Percentiles rank a stretch among this genome's conserved stretches.
Evolutionary conservation across 2,329 filamentous ascomycete species (phyloP).

Genomic region (Aspergillus sp.): DNA sequence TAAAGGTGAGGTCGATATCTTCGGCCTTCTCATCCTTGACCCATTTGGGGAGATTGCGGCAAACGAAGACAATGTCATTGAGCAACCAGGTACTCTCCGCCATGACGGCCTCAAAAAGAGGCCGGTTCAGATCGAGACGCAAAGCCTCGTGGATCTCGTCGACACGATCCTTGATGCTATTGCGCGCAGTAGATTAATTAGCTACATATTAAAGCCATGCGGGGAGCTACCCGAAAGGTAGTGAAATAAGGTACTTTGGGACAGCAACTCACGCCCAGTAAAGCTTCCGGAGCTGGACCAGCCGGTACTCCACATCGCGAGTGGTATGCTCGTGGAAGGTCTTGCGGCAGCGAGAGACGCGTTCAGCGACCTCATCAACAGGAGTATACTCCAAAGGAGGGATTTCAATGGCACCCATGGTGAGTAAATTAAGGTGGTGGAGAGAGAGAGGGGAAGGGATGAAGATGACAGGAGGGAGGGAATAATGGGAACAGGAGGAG

Average conservation of each 20-base stretch:
- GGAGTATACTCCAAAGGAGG: conserved; percentile 62
- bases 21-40: conserved; percentile 75
- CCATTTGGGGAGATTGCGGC: conserved; percentile 78
- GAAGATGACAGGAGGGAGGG: too few species aligned
- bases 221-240: not conserved
- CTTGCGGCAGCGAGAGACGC: conserved; percentile 62
- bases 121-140: conserved; percentile 76
- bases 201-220: conserved; percentile 7
- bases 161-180: conserved; percentile 71
- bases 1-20: conserved; percentile 70
- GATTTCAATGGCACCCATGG: conserved; percentile 39
- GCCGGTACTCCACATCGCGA: conserved; percentile 76
- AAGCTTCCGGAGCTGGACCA: conserved; percentile 85
- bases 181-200: conserved; percentile 20
- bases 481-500: too few species aligned
- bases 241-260: not conserved
- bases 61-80: conserved; percentile 77
- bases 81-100: conserved; percentile 76
- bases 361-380: conserved; percentile 65
- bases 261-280: conserved; percentile 72
- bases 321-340: conserved; percentile 81
- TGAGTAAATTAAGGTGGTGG: conserved; percentile 4
- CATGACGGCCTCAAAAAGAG: conserved; percentile 70
- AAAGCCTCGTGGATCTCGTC: conserved; percentile 73
- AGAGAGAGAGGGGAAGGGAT: too few species aligned